Percentiles rank a stretch among this genome's conserved stretches.
phyloP scores from a whole-genome alignment of 208 protist species.

The Novymonas esmeraldas region DNA sequence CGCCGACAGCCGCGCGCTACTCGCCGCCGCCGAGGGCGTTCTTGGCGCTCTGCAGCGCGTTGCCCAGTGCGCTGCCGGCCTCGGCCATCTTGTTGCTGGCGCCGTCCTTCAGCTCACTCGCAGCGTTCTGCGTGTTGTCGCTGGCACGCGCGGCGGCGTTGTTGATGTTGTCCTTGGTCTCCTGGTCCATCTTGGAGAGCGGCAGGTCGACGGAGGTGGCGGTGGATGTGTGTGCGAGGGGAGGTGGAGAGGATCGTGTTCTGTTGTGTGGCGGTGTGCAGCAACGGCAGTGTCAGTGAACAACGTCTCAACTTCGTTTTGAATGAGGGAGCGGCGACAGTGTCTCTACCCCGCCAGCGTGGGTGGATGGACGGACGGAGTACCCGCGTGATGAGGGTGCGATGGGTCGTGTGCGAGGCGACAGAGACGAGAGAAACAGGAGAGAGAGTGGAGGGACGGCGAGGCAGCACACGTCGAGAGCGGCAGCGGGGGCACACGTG shows the following conservation, averaged over 20 bases:
- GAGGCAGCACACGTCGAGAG: no score
- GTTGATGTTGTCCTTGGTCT: constrained; percentile 2
- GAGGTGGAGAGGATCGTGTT: no score
- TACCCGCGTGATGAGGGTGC: no score
- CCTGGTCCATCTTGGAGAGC: constrained; percentile 7
- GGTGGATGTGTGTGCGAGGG: not conserved
- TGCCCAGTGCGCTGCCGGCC: not conserved
- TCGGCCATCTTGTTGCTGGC: not conserved
- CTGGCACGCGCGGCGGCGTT: constrained; percentile 6
- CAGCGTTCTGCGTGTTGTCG: constrained; percentile 1
- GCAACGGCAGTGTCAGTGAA: no score
- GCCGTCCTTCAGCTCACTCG: constrained; percentile 5
- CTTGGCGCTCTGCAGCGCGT: not conserved
- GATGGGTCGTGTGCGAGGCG: no score
- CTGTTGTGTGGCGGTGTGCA: not conserved
- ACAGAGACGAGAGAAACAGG: no score
- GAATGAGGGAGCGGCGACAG: no score
- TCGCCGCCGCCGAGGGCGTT: not conserved
- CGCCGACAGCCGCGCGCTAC: not conserved
- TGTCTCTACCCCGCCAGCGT: no score
- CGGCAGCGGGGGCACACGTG: no score
- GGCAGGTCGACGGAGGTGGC: not conserved
- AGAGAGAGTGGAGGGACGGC: no score
- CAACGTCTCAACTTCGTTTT: no score
- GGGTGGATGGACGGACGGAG: no score